Evolutionary conservation across 1,284 basidiomycete species (phyloP).

Genomic region (Trametes hirsuta): DNA sequence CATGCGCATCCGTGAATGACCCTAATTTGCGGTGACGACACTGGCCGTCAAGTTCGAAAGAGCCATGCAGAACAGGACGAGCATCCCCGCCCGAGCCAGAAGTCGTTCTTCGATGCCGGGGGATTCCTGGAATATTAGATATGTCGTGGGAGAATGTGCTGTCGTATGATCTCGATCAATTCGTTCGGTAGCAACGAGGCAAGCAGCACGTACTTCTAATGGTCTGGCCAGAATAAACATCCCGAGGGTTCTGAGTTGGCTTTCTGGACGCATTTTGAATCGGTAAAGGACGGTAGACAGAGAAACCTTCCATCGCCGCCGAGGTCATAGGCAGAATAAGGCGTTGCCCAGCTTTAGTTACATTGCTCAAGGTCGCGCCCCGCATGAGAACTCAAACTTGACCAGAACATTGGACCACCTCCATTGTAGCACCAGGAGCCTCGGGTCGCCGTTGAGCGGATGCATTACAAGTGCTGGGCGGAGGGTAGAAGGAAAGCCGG

Average conservation of each 20-base stretch:
- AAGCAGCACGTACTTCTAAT: neutral
- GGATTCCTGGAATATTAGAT: conserved; percentile 3
- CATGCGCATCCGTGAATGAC: neutral
- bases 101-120: neutral
- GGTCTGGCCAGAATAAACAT: neutral
- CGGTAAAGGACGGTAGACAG: neutral
- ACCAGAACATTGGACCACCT: neutral
- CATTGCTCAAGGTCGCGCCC: conserved; percentile 6
- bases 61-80: too few species aligned
- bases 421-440: neutral
- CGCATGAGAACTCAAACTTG: conserved; percentile 8
- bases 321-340: conserved; percentile 9
- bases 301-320: neutral
- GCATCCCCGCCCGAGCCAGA: neutral
- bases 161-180: neutral
- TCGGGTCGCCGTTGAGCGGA: neutral
- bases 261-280: too few species aligned
- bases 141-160: conserved; percentile 13
- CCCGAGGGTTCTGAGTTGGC: neutral
- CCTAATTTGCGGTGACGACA: neutral
- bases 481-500: neutral
- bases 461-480: neutral
- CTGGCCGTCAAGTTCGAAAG: too few species aligned
- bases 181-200: conserved; percentile 28
- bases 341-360: conserved; percentile 11